Conservation (phyloP, 352 stramenopile species). For the Phytophthora kernoviae region DNA sequence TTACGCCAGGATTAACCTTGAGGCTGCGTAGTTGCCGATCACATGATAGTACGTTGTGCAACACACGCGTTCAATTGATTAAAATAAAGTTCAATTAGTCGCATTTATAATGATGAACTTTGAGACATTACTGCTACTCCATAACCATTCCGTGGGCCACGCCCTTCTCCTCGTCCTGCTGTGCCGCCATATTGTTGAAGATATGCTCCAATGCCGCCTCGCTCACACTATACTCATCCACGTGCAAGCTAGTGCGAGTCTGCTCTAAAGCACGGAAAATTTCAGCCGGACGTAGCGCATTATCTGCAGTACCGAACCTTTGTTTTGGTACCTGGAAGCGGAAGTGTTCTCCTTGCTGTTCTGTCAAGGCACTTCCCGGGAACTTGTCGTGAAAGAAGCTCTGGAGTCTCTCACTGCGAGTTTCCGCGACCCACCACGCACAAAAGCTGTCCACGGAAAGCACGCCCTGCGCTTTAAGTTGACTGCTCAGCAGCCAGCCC, state of each 20-base stretch:
- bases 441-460: slow-evolving; percentile 61
- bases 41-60: too few relatives aligned
- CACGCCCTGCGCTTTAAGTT: slow-evolving; percentile 42
- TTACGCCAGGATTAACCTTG: too few relatives aligned
- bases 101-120: too few relatives aligned
- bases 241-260: slow-evolving; percentile 53
- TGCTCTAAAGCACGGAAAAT: slow-evolving; percentile 85
- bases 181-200: slow-evolving; percentile 91
- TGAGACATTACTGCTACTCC: slow-evolving; percentile 4
- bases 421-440: slow-evolving; percentile 64
- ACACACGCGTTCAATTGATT: too few relatives aligned
- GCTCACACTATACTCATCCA: slow-evolving; percentile 90
- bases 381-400: slow-evolving; percentile 53
- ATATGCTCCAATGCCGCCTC: slow-evolving; percentile 93
- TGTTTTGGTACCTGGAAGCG: slow-evolving; percentile 74
- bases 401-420: slow-evolving; percentile 38
- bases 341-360: slow-evolving; percentile 72
- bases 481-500: slow-evolving; percentile 46
- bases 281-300: slow-evolving; percentile 43
- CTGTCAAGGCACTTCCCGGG: slow-evolving; percentile 44
- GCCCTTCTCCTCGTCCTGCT: slow-evolving; percentile 68
- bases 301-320: neutral
- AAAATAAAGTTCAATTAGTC: too few relatives aligned
- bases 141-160: slow-evolving; percentile 32
- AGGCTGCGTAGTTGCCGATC: too few relatives aligned